Evolutionary conservation across 305 asterid genomes (phyloP).

Genomic region (Monarda citriodora): DNA sequence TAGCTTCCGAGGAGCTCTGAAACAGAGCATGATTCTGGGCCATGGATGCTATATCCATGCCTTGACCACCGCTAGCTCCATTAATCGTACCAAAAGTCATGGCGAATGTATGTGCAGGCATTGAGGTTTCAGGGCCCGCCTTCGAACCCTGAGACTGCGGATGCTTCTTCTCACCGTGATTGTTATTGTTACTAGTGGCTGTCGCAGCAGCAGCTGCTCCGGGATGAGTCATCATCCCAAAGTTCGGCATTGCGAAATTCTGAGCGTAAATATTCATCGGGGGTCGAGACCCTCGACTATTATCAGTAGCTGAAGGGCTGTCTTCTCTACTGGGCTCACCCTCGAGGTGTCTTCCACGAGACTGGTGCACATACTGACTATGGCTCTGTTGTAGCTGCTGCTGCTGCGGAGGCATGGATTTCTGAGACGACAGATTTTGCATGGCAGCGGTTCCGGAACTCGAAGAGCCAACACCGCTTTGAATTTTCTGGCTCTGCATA

Average conservation of each 20-base stretch:
- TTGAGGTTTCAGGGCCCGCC: conserved; percentile 41
- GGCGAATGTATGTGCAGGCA: conserved; percentile 71
- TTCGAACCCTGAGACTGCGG: conserved; percentile 46
- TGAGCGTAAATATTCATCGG: conserved; percentile 66
- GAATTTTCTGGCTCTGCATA: conserved; percentile 57
- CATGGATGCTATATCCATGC: conserved; percentile 62
- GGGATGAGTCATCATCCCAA: conserved; percentile 61
- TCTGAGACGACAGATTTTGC: conserved; percentile 54
- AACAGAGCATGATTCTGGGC: conserved; percentile 75
- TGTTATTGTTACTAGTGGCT: conserved; percentile 22
- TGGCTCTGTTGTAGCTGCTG: conserved; percentile 39
- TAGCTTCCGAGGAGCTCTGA: conserved; percentile 61
- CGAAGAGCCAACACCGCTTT: conserved; percentile 33
- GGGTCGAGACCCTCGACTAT: conserved; percentile 57
- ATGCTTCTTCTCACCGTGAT: conserved; percentile 36
- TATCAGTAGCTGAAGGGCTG: conserved; percentile 56
- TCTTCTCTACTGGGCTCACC: conserved; percentile 64
- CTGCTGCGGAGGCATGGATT: conserved; percentile 42
- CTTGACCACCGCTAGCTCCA: conserved; percentile 45
- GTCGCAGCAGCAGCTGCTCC: conserved; percentile 35
- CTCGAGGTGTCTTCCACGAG: conserved; percentile 53
- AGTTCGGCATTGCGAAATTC: conserved; percentile 67
- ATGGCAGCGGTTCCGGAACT: conserved; percentile 38
- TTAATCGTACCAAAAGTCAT: conserved; percentile 78
- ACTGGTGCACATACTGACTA: conserved; percentile 40